Conservation (phyloP, 345 rosid genomes). For the Brassica cretica region DNA sequence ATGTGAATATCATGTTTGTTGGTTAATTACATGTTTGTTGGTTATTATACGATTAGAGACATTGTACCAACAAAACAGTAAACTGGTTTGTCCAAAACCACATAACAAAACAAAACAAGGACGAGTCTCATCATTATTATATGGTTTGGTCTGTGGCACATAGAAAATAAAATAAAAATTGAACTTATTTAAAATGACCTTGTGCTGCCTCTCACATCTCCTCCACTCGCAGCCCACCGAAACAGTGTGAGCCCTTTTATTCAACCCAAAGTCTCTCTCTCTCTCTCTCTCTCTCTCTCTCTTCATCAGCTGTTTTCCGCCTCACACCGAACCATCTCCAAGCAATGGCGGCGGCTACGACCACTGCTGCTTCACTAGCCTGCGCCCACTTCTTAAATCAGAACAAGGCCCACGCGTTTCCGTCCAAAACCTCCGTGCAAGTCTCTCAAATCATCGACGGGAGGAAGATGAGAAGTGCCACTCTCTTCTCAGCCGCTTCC, state of each 20-base stretch:
- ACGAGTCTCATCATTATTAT: neutral
- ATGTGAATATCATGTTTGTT: neutral
- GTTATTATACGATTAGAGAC: neutral
- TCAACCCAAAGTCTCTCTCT: neutral
- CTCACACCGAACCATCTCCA: constrained; percentile 26
- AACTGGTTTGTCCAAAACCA: neutral
- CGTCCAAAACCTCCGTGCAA: constrained; percentile 20
- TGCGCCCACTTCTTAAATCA: constrained; percentile 14
- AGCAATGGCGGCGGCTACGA: constrained; percentile 36
- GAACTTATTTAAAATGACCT: neutral
- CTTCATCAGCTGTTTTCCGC: constrained; percentile 30
- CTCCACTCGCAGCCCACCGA: constrained; percentile 24
- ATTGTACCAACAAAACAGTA: neutral
- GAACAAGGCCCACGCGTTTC: constrained; percentile 20
- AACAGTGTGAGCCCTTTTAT: neutral
- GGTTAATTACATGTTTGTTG: neutral
- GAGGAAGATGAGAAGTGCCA: constrained; percentile 33
- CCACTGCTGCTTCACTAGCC: constrained; percentile 20
- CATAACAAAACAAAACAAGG: neutral
- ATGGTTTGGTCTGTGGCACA: neutral
- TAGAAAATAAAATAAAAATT: neutral
- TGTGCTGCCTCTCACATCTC: neutral
- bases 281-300: neutral
- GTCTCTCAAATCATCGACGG: constrained; percentile 28
- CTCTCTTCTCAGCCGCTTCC: constrained; percentile 31